Conservation (phyloP, 106 monocot genomes). For the Acorus gramineus region DNA sequence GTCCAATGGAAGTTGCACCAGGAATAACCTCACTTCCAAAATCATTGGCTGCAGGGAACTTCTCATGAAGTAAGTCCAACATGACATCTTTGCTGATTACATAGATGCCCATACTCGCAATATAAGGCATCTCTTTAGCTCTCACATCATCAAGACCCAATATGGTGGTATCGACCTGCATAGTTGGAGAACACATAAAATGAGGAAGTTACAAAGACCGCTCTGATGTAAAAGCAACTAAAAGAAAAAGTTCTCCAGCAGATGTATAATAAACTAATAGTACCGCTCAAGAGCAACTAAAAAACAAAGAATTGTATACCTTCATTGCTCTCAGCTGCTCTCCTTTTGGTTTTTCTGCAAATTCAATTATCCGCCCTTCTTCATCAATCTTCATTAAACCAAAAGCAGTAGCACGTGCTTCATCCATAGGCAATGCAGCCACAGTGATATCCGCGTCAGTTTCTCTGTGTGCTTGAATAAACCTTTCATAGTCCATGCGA, state of each 20-base stretch:
- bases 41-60: conserved; percentile 81
- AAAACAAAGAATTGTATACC: conserved; percentile 20
- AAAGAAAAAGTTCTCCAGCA: not conserved
- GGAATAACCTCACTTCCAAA: conserved; percentile 99
- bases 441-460: conserved; percentile 96
- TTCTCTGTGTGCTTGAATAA: conserved; percentile 95
- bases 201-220: not conserved
- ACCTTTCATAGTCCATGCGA: conserved; percentile 96
- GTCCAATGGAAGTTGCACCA: conserved; percentile 73
- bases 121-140: conserved; percentile 86
- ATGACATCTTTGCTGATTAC: conserved; percentile 90
- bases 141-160: conserved; percentile 82
- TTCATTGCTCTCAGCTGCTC: conserved; percentile 89
- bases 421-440: conserved; percentile 93
- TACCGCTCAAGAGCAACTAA: not conserved
- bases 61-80: conserved; percentile 68
- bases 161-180: conserved; percentile 94
- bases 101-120: conserved; percentile 99
- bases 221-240: not conserved
- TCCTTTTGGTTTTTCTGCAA: conserved; percentile 93
- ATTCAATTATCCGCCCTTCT: conserved; percentile 91
- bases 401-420: conserved; percentile 79
- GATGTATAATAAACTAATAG: not conserved
- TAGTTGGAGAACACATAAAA: not conserved
- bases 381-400: conserved; percentile 98